Conservation (phyloP, 176 grass and related monocot species). For the Dactylis glomerata region DNA sequence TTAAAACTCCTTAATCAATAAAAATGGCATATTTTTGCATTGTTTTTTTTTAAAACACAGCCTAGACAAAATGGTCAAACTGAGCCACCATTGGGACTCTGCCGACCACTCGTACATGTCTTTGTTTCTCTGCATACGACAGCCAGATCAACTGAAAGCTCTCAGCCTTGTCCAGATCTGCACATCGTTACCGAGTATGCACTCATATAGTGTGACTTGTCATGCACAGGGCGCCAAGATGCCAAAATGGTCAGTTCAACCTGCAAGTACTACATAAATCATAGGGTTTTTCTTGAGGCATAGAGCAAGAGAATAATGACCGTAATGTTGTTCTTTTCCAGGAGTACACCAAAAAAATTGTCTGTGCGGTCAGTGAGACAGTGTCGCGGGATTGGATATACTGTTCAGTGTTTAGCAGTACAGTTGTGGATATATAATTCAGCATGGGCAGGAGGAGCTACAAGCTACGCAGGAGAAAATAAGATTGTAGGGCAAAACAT, state of each 20-base stretch:
- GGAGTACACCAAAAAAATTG: not conserved
- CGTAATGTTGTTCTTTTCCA: not conserved
- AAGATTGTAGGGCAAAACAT: not conserved
- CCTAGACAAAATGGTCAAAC: not conserved
- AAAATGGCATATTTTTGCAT: too few species aligned
- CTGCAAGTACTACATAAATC: not conserved
- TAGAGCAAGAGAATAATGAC: not conserved
- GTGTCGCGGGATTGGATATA: not conserved
- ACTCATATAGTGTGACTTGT: not conserved
- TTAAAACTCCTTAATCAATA: too few species aligned
- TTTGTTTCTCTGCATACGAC: not conserved
- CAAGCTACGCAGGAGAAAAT: not conserved
- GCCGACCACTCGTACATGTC: not conserved
- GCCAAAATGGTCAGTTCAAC: conserved; percentile 17
- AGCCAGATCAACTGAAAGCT: not conserved
- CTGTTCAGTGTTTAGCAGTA: not conserved
- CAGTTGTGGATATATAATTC: not conserved
- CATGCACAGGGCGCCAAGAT: not conserved
- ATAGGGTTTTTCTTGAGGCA: not conserved
- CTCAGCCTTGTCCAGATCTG: not conserved
- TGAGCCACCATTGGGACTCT: not conserved
- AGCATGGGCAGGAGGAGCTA: not conserved
- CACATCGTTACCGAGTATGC: not conserved
- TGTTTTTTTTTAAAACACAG: too few species aligned
- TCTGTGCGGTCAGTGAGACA: not conserved